Percentiles rank a stretch among this genome's conserved stretches.
Evolutionary conservation across 208 protist genomes (phyloP).

Genomic region (Trypanosoma mega): DNA sequence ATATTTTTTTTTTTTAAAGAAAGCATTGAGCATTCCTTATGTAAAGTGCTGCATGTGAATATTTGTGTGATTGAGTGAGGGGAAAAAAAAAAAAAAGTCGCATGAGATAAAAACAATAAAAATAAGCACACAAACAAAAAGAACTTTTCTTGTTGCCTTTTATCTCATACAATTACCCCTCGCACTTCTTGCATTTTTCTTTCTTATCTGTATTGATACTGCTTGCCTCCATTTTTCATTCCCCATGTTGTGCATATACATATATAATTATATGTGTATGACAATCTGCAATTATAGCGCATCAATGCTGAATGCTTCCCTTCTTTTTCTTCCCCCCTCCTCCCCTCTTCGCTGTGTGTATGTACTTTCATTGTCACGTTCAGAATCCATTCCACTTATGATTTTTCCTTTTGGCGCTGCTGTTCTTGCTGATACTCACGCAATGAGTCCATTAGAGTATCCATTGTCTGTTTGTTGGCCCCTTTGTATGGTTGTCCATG

Average conservation of each 20-base stretch:
- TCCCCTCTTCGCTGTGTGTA: conserved; percentile 44
- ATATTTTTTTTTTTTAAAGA: too few species aligned
- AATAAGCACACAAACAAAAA: conserved; percentile 8
- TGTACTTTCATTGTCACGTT: conserved; percentile 43
- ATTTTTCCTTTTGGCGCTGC: conserved; percentile 40
- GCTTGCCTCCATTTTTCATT: too few species aligned
- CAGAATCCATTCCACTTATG: conserved; percentile 16
- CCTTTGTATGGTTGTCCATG: conserved; percentile 77
- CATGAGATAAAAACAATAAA: conserved; percentile 15
- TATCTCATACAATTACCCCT: not conserved
- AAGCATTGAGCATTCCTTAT: too few species aligned
- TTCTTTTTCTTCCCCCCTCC: conserved; percentile 22
- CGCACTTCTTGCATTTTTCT: too few species aligned
- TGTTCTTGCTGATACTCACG: conserved; percentile 69
- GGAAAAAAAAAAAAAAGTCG: too few species aligned
- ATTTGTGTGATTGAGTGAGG: too few species aligned
- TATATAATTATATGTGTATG: too few species aligned
- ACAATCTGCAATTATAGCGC: too few species aligned
- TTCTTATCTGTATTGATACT: too few species aligned
- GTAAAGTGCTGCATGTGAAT: too few species aligned
- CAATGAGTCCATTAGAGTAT: conserved; percentile 77
- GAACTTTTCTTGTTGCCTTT: conserved; percentile 3
- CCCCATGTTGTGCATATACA: too few species aligned
- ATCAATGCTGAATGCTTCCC: too few species aligned
- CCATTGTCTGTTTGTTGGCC: conserved; percentile 74